A percentile compares a stretch with the other conserved stretches of the same genome.
Conservation (phyloP, 805 yeast species). For the Vanderwaltozyma verrucispora region DNA sequence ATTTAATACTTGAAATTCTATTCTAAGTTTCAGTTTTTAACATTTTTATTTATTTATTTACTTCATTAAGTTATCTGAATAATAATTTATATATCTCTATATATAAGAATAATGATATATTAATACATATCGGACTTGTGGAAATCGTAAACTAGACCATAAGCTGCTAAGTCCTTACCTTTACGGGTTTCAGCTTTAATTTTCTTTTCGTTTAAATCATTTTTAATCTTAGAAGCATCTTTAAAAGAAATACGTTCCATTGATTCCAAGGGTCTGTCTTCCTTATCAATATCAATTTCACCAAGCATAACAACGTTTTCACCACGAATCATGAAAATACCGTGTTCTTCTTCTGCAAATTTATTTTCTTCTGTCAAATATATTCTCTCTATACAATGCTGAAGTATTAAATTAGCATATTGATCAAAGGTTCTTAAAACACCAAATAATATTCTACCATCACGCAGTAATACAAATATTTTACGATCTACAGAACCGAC, state of each 20-base stretch:
- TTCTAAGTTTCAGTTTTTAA: too few relatives aligned
- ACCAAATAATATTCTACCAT: constrained; percentile 82
- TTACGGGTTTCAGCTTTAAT: constrained; percentile 35
- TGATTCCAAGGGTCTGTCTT: constrained; percentile 54
- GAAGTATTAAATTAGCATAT: constrained; percentile 83
- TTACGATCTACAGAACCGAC: constrained; percentile 77
- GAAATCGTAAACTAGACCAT: constrained; percentile 50
- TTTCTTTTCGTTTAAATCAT: constrained; percentile 24
- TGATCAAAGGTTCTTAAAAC: constrained; percentile 92
- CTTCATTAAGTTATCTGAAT: background rate
- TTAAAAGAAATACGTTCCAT: constrained; percentile 51
- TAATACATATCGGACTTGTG: constrained; percentile 45
- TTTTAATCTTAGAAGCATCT: constrained; percentile 43
- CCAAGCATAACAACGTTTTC: constrained; percentile 93
- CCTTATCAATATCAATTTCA: constrained; percentile 81
- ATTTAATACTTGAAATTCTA: too few relatives aligned
- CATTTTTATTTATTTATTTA: too few relatives aligned
- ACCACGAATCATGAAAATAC: constrained; percentile 85
- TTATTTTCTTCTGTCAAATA: constrained; percentile 43
- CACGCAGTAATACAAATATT: constrained; percentile 77
- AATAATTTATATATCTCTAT: too few relatives aligned
- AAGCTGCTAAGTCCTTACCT: constrained; percentile 39
- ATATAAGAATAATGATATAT: background rate
- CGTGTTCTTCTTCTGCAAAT: constrained; percentile 70
- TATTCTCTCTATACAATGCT: constrained; percentile 81